Evolutionary conservation across 192 early-diverging fungal genomes (phyloP).

Genomic region (Coemansia sp.): DNA sequence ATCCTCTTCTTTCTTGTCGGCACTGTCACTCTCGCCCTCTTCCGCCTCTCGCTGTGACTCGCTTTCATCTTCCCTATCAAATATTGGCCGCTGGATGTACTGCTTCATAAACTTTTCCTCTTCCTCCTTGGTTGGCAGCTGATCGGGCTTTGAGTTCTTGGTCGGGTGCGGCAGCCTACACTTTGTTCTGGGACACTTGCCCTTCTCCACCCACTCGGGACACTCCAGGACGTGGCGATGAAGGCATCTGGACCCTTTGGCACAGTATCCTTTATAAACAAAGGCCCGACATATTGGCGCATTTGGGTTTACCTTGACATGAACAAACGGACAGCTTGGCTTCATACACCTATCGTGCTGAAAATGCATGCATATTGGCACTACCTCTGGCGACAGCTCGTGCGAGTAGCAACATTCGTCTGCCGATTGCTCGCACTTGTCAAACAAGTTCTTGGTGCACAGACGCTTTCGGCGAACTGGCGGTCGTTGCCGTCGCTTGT

Average conservation of each 20-base stretch:
- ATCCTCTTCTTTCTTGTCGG: slow-evolving; percentile 1
- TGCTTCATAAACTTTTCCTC: slow-evolving; percentile 21
- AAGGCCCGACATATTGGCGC: slow-evolving; percentile 67
- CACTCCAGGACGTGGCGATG: slow-evolving; percentile 70
- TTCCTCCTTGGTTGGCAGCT: slow-evolving; percentile 17
- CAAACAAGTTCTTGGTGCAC: slow-evolving; percentile 36
- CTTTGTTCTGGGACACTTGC: slow-evolving; percentile 55
- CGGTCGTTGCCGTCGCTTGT: slow-evolving; percentile 8
- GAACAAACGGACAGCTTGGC: slow-evolving; percentile 58
- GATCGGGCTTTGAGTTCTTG: neutral
- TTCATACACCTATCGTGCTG: slow-evolving; percentile 62
- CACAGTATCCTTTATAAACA: slow-evolving; percentile 64
- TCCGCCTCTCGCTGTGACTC: neutral
- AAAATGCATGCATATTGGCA: slow-evolving; percentile 66
- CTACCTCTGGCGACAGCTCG: slow-evolving; percentile 53
- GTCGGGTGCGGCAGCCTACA: slow-evolving; percentile 63
- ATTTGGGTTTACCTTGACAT: slow-evolving; percentile 57
- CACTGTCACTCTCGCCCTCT: neutral
- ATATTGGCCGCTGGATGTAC: slow-evolving; percentile 36
- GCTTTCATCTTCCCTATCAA: slow-evolving; percentile 10
- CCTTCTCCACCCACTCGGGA: slow-evolving; percentile 66
- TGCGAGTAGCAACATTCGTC: slow-evolving; percentile 61
- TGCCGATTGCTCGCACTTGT: slow-evolving; percentile 18
- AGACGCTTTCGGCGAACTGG: slow-evolving; percentile 8
- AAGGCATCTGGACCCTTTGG: slow-evolving; percentile 56